Evolutionary conservation across 225 moss, liverwort and hornwort genomes (phyloP).

Genomic region (Marchantia polymorpha): DNA sequence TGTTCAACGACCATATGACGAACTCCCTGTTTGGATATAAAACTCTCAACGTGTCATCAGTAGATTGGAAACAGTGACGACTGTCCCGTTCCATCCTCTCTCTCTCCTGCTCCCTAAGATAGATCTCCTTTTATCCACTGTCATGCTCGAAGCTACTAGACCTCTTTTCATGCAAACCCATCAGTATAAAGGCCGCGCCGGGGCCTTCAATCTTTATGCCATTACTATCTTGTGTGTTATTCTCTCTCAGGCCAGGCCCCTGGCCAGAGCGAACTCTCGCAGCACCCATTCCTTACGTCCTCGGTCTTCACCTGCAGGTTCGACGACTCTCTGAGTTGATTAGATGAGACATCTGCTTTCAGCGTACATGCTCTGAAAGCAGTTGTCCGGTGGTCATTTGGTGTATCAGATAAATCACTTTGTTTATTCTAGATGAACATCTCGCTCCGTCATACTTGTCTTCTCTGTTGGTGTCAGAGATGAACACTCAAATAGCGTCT

Average conservation of each 20-base stretch:
- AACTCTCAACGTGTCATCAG: not conserved
- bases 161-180: not conserved
- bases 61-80: not conserved
- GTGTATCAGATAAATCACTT: too few relatives aligned
- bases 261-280: slow-evolving; percentile 1
- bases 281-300: slow-evolving; percentile 7
- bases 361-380: not conserved
- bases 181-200: slow-evolving; percentile 3
- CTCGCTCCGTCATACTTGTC: too few relatives aligned
- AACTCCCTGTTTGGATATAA: not conserved
- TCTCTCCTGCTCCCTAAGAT: not conserved
- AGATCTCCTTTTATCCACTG: not conserved
- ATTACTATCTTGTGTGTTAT: not conserved
- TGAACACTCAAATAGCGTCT: too few relatives aligned
- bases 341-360: not conserved
- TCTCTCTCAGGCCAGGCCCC: not conserved
- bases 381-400: too few relatives aligned
- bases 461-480: too few relatives aligned
- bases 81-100: slow-evolving; percentile 1
- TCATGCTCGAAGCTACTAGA: not conserved
- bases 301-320: not conserved
- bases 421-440: too few relatives aligned
- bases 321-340: not conserved
- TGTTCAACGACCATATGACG: slow-evolving; percentile 10
- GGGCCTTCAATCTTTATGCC: slow-evolving; percentile 10